Evolutionary conservation across 2,329 filamentous ascomycete genomes (phyloP), one percentile per base, ranked within the genome.

Genomic region (Neospermospora avenae): DNA sequence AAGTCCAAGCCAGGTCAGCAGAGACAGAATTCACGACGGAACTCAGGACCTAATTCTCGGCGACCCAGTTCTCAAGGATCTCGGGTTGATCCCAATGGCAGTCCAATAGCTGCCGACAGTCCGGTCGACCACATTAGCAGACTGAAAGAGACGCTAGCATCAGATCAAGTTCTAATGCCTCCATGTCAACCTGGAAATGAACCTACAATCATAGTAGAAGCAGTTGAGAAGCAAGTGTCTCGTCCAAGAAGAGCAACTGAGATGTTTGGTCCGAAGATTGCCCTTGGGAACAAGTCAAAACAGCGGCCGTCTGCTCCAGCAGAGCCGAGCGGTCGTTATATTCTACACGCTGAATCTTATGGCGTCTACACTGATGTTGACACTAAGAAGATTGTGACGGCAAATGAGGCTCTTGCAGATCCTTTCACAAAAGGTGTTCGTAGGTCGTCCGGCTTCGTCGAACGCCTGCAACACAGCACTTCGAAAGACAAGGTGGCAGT

Each of bases 51-150:
- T n/a, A 14, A n/a, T 24, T 62, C 42, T 1, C 60, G 64, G 34
- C 49, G 64, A 28, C 49, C 44, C 31, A 68, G 61, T 55, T 67
- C 68, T 6, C 67, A 68, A 57, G 48, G 31, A 25, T 67, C 68
- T 20, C 64, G 65, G 18, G 67, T 71, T 2, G 57, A 70, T 44
- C 48, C 48, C 13, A 69, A 69, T 48, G 69, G 69, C n/a, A 71
- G 69, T 57, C 69, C 69, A 24, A 62, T 62, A 8, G 66, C 66
- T 16, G 35, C 49, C 13, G 35, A 49, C 13, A 34, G 46, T 20
- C 55, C 55, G 10, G 55, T 67, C 24, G 63, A 69, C 42, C 61
- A 64, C 31, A 56, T 65, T 41, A 20, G 58, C 22, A 63, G 57
- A 49, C 13, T 61, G 35, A 55, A 62, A 42, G 37, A 64, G 34